Percentiles rank a stretch among this genome's conserved stretches.
These are phyloP conservation scores for Plectosphaerella plurivora DNA, from an alignment of 2,329 filamentous ascomycete species.

Conservation along the genomic window DNA sequence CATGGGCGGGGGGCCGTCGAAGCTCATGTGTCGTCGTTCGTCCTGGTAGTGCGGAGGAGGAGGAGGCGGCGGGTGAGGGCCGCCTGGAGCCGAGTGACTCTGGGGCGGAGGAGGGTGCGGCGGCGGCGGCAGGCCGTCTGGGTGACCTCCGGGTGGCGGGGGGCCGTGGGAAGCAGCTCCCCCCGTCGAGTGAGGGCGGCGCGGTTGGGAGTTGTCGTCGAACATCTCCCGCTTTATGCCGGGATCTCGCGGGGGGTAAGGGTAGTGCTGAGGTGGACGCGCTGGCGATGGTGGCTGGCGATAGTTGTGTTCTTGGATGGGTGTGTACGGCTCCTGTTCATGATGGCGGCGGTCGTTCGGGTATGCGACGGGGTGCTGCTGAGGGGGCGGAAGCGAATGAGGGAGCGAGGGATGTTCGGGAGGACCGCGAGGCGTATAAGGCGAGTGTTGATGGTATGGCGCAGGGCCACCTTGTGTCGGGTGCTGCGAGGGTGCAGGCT, in stretches of 20 bases:
- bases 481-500: conserved; percentile 24
- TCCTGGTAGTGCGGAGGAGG: conserved; percentile 33
- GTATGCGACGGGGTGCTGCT: conserved; percentile 19
- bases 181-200: conserved; percentile 49
- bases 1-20: conserved; percentile 41
- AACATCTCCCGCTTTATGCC: conserved; percentile 52
- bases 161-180: conserved; percentile 29
- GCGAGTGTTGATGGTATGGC: conserved; percentile 31
- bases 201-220: conserved; percentile 42
- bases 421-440: conserved; percentile 29
- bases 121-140: conserved; percentile 24
- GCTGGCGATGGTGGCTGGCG: conserved; percentile 41
- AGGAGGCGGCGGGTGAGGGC: conserved; percentile 9
- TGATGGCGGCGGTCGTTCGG: conserved; percentile 52
- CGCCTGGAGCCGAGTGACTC: conserved; percentile 1
- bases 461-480: conserved; percentile 33
- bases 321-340: conserved; percentile 50
- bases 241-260: conserved; percentile 44
- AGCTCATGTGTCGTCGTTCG: conserved; percentile 48
- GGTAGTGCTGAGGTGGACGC: conserved; percentile 33
- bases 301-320: conserved; percentile 48
- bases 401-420: conserved; percentile 26
- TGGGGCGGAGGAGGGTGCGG: conserved; percentile 25
- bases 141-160: conserved; percentile 29
- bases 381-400: conserved; percentile 15